Evolutionary conservation across 805 yeast species (phyloP), one percentile per base, ranked within the genome.

Genomic region (Saccharomyces jurei): DNA sequence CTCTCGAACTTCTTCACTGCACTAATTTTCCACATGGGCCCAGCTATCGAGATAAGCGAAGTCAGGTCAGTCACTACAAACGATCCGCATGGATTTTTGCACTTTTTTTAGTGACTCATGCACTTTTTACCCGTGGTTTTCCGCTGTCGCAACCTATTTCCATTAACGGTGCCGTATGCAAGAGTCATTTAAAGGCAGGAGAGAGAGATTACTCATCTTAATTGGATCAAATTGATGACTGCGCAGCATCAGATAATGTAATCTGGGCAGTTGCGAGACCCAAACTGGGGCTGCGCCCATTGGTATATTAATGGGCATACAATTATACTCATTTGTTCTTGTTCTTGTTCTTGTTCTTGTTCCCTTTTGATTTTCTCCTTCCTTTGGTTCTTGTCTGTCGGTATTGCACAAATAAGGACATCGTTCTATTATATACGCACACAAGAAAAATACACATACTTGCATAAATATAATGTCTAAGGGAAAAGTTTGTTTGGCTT

Each of bases 401-500:
- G 3, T 11, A 14, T 41, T n/a, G 14, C 36, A 25, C 4, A 26
- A 21, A 41, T n/a, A 50, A 25, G 10, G 21, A 29, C 25, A 27
- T 27, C 9, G 41, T 27, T 26, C 32, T 50, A 27, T 3, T 21
- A 26, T 6, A 28, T 46, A 14, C 32, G 11, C n/a, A 17, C 22
- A 21, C 17, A 21, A 21, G 10, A 41, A 26, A 49, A 51, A 3
- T n/a, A 14, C 36, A 22, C 25, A 53, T 10, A 22, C 48, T 17
- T 8, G 27, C 26, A 48, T 27, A 53, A 22, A 25, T 28, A 58
- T 29, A 67, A 91, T 91, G 97, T 86, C 96, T 51, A 92, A 94
- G 76, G 99, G 99, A 71, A 92, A 92, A 78, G 99, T 94, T 73
- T 94, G 99, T 82, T 83, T 94, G 73, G 99, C 99, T 54, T 94